These are phyloP conservation scores for Aspergillus jensenii DNA, from an alignment of 2,329 filamentous ascomycete species.

Conservation along the genomic window DNA sequence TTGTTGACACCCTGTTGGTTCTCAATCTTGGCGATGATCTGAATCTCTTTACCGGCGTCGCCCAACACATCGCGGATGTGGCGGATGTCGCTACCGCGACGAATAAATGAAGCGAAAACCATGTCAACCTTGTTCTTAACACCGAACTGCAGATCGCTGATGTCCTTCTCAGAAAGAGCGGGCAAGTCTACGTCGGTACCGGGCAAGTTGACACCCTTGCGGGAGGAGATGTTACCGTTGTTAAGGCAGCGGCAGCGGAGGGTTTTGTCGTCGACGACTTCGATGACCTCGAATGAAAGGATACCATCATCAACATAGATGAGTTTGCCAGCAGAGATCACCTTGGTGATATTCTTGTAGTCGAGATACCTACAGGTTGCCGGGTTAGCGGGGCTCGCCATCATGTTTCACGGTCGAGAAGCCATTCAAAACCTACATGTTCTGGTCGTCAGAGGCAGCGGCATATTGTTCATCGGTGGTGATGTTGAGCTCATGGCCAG, in stretches of 20 bases:
- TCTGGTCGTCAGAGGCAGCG: slow-evolving; percentile 78
- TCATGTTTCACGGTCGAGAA: not conserved
- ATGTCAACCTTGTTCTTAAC: slow-evolving; percentile 99
- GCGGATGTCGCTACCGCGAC: slow-evolving; percentile 86
- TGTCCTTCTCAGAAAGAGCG: slow-evolving; percentile 96
- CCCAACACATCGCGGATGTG: slow-evolving; percentile 91
- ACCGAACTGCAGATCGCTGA: slow-evolving; percentile 88
- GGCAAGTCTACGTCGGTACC: slow-evolving; percentile 98
- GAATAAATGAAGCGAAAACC: slow-evolving; percentile 98
- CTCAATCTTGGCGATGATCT: slow-evolving; percentile 99
- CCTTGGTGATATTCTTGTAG: slow-evolving; percentile 99
- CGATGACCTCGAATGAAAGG: slow-evolving; percentile 89
- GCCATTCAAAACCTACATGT: slow-evolving; percentile 69
- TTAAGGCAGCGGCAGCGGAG: slow-evolving; percentile 85
- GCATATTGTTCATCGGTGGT: slow-evolving; percentile 95
- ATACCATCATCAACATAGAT: slow-evolving; percentile 99
- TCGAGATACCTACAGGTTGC: slow-evolving; percentile 73
- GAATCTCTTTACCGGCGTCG: slow-evolving; percentile 88
- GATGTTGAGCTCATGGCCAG: slow-evolving; percentile 85
- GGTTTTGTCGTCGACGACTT: slow-evolving; percentile 85
- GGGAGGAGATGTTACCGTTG: slow-evolving; percentile 98
- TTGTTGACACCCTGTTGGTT: slow-evolving; percentile 99
- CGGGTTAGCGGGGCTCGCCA: slow-evolving; percentile 15
- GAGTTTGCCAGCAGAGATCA: slow-evolving; percentile 84
- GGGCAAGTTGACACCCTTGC: slow-evolving; percentile 98